Evolutionary conservation across 2,329 filamentous ascomycete species (phyloP).

Genomic region (Xylaria polymorpha): DNA sequence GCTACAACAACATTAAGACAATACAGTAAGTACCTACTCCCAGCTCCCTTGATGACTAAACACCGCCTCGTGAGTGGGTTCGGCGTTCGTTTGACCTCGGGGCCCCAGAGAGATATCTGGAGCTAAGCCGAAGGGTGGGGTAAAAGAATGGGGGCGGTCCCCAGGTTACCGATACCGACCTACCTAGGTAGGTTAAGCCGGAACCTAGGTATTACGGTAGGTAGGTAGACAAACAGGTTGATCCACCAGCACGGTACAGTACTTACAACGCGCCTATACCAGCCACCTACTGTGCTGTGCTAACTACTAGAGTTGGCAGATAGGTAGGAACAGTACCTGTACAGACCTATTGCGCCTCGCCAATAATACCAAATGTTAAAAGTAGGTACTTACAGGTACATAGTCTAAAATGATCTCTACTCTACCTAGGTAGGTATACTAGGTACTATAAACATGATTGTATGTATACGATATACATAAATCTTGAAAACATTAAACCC

Average conservation of each 20-base stretch:
- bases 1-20: neutral
- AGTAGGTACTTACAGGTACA: no score
- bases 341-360: neutral
- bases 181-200: no score
- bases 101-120: neutral
- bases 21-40: no score
- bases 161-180: no score
- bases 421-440: neutral
- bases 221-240: no score
- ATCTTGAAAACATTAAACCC: neutral
- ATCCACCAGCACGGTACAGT: no score
- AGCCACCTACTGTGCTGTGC: no score
- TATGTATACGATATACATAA: neutral
- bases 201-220: no score
- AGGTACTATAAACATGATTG: no score
- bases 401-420: neutral
- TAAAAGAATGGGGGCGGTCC: neutral
- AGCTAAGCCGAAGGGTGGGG: neutral
- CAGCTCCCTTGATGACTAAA: neutral
- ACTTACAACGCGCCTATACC: no score
- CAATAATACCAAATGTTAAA: neutral
- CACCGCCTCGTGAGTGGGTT: constrained; percentile 8
- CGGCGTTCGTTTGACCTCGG: constrained; percentile 28
- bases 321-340: no score
- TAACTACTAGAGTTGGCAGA: no score